Percentiles rank a stretch among this genome's conserved stretches.
Conservation (phyloP, 2,329 filamentous ascomycete species). For the Aspergillus tubingensis region DNA sequence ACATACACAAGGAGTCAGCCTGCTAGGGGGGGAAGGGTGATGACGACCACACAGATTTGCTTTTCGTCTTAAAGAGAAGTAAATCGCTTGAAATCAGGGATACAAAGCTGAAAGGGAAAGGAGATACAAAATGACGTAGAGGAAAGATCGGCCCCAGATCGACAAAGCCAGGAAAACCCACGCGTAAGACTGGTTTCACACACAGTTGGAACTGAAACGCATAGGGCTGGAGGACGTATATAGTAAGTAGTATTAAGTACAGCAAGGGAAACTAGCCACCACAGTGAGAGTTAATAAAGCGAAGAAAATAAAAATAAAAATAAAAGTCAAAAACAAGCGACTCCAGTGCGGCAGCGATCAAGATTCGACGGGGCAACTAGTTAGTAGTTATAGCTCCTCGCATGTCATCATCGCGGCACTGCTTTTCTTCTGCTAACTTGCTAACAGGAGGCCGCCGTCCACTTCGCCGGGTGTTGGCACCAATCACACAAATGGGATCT, state of each 20-base stretch:
- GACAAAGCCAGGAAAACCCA: not conserved
- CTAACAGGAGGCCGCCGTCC: not conserved
- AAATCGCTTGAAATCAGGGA: not conserved
- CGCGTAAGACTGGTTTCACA: not conserved
- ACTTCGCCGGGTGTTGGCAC: not conserved
- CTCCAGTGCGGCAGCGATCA: not conserved
- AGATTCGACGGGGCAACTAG: not conserved
- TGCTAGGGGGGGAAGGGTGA: not conserved
- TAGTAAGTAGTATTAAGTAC: no score
- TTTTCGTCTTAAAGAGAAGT: not conserved
- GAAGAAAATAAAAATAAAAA: no score
- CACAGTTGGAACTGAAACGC: not conserved
- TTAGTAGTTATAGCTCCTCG: not conserved
- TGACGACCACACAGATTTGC: not conserved
- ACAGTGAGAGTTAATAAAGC: not conserved
- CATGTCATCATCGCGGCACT: not conserved
- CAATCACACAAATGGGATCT: not conserved
- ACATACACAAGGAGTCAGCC: not conserved
- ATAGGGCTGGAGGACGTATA: not conserved
- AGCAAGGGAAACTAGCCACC: not conserved
- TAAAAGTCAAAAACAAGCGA: not conserved
- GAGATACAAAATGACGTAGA: not conserved
- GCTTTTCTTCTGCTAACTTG: not conserved
- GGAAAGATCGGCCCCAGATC: not conserved
- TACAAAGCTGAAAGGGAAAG: not conserved